Evolutionary conservation across 352 stramenopile genomes (phyloP).

Genomic region (Phytophthora melonis): DNA sequence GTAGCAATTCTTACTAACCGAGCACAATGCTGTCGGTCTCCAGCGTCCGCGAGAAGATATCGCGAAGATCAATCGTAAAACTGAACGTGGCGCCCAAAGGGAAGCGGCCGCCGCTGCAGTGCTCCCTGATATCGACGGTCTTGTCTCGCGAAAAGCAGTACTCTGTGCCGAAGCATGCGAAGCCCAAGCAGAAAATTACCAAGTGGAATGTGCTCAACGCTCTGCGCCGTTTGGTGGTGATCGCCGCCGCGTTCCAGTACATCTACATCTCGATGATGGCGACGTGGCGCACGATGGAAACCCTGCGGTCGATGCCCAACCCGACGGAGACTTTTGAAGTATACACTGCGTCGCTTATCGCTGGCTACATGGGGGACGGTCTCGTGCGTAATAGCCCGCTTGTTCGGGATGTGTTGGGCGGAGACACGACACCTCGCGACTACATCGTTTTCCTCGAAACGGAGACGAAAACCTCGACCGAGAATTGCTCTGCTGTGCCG

Average conservation of each 20-base stretch:
- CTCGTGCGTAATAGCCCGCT: conserved; percentile 39
- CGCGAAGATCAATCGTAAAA: background rate
- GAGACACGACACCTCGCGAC: conserved; percentile 31
- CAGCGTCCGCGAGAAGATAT: background rate
- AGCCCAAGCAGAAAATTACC: conserved; percentile 2
- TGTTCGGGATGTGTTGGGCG: conserved; percentile 11
- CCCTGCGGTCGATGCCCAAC: conserved; percentile 23
- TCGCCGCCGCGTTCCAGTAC: conserved; percentile 39
- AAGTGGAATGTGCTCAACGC: conserved; percentile 19
- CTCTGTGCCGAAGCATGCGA: conserved; percentile 2
- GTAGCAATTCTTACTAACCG: background rate
- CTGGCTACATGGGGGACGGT: conserved; percentile 26
- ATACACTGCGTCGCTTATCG: conserved; percentile 17
- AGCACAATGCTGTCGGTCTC: background rate
- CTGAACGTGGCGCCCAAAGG: background rate
- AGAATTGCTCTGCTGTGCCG: conserved; percentile 14
- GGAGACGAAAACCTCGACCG: conserved; percentile 14
- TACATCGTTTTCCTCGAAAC: conserved; percentile 39
- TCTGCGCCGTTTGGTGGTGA: conserved; percentile 19
- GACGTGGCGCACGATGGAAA: conserved; percentile 8
- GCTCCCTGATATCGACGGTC: background rate
- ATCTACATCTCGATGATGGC: conserved; percentile 30
- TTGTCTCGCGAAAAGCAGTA: conserved; percentile 2
- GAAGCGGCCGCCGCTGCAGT: background rate
- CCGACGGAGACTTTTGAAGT: conserved; percentile 8